Conservation (phyloP, 2,329 filamentous ascomycete genomes). For the Curvularia hawaiiensis region DNA sequence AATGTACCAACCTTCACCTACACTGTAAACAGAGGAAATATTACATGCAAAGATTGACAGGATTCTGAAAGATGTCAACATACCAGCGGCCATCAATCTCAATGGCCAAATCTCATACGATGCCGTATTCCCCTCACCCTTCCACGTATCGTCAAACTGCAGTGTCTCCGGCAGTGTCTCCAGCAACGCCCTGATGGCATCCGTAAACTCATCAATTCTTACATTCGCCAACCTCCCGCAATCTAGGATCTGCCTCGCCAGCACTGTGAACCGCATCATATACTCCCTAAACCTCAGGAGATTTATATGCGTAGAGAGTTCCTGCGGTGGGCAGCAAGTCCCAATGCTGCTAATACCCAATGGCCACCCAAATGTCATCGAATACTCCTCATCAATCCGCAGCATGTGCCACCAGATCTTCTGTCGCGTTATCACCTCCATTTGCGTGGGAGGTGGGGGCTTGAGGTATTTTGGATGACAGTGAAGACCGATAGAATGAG, state of each 20-base stretch:
- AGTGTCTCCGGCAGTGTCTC: slow-evolving; percentile 55
- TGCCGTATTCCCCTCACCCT: slow-evolving; percentile 43
- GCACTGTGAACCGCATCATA: slow-evolving; percentile 53
- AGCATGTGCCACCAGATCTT: slow-evolving; percentile 60
- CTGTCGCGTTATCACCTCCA: slow-evolving; percentile 51
- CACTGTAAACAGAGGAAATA: background rate
- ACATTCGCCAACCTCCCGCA: slow-evolving; percentile 49
- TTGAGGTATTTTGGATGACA: slow-evolving; percentile 55
- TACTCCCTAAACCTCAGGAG: slow-evolving; percentile 54
- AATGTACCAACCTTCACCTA: background rate
- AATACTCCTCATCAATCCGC: slow-evolving; percentile 59
- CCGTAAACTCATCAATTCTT: slow-evolving; percentile 56
- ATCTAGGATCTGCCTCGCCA: slow-evolving; percentile 55
- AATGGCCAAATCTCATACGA: slow-evolving; percentile 53
- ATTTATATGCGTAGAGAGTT: slow-evolving; percentile 51
- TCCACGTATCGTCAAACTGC: slow-evolving; percentile 55
- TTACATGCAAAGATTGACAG: no score
- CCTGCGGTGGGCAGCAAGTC: slow-evolving; percentile 54
- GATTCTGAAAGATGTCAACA: slow-evolving; percentile 17
- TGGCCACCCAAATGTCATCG: slow-evolving; percentile 55
- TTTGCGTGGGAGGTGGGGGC: slow-evolving; percentile 47
- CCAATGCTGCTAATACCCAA: slow-evolving; percentile 57
- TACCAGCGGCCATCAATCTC: slow-evolving; percentile 53
- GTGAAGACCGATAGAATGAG: slow-evolving; percentile 57
- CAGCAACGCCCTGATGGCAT: slow-evolving; percentile 49